A percentile compares a stretch with the other conserved stretches of the same genome.
Evolutionary conservation across 805 yeast genomes (phyloP).

Genomic region (Zygoascus flipseniorum): DNA sequence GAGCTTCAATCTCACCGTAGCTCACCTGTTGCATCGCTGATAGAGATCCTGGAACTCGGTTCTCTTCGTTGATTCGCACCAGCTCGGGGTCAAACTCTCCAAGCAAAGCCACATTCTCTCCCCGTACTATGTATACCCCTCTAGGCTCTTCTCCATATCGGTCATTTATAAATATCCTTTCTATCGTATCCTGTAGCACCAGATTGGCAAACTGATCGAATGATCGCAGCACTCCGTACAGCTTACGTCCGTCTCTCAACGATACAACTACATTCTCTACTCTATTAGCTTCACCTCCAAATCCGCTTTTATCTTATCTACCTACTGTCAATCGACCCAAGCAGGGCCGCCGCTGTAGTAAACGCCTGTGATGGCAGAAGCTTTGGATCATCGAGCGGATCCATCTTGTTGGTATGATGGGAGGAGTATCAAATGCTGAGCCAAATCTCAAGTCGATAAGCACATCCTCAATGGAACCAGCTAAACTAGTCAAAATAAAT

Average conservation of each 20-base stretch:
- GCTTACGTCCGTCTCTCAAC: conserved; percentile 79
- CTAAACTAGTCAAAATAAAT: too few species aligned
- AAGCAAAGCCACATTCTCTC: conserved; percentile 89
- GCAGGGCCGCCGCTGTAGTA: conserved; percentile 36
- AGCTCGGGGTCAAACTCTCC: conserved; percentile 89
- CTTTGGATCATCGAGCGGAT: conserved; percentile 24
- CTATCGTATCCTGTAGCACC: conserved; percentile 84
- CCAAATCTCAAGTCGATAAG: too few species aligned
- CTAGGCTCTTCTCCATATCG: conserved; percentile 64
- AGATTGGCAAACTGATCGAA: conserved; percentile 93
- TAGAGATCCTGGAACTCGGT: conserved; percentile 34
- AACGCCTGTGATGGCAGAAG: conserved; percentile 34
- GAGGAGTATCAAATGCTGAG: not conserved
- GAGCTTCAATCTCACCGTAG: conserved; percentile 51
- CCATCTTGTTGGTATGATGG: conserved; percentile 10
- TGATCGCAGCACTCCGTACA: conserved; percentile 85
- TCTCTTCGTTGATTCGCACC: conserved; percentile 46
- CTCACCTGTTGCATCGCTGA: conserved; percentile 47
- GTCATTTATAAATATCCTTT: conserved; percentile 54
- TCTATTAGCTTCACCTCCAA: not conserved
- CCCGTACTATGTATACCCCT: conserved; percentile 85
- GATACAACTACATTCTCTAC: conserved; percentile 64
- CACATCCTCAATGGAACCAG: too few species aligned
- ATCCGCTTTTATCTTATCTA: not conserved
- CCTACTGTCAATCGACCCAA: conserved; percentile 34